phyloP scores from a whole-genome alignment of 495 filamentous ascomycete genomes.

The Penicillium crystallinum region DNA sequence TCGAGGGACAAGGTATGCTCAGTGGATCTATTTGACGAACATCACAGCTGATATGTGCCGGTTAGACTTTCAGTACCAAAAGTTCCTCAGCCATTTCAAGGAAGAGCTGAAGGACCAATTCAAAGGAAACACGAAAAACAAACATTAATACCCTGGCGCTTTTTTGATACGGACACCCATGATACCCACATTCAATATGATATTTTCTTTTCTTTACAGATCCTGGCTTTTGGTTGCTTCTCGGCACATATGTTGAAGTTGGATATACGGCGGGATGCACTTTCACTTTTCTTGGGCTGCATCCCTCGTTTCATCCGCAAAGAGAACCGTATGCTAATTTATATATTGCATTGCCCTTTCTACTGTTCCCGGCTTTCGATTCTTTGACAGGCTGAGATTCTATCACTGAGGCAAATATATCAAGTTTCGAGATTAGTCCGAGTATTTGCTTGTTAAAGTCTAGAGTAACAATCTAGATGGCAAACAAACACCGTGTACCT shows the following conservation, averaged over 20 bases:
- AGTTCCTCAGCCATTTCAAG: slow-evolving; percentile 51
- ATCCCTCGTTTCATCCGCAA: slow-evolving; percentile 51
- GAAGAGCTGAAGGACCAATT: slow-evolving; percentile 58
- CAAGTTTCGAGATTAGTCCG: not conserved
- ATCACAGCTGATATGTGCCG: slow-evolving; percentile 11
- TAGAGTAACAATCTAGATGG: not conserved
- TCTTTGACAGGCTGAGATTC: slow-evolving; percentile 18
- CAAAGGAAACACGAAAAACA: slow-evolving; percentile 40
- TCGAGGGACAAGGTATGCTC: slow-evolving; percentile 44
- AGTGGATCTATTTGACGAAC: not conserved
- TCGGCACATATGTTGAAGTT: slow-evolving; percentile 10
- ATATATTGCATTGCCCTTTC: slow-evolving; percentile 13
- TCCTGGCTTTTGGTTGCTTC: not conserved
- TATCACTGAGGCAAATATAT: slow-evolving; percentile 28
- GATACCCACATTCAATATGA: slow-evolving; percentile 17
- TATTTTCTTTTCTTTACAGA: not conserved
- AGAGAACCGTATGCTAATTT: slow-evolving; percentile 16
- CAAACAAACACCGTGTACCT: not conserved
- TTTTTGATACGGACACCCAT: slow-evolving; percentile 9
- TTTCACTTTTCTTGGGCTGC: slow-evolving; percentile 32
- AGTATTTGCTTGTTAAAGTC: not conserved
- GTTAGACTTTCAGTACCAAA: slow-evolving; percentile 25
- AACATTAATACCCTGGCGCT: slow-evolving; percentile 20
- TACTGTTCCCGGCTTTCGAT: slow-evolving; percentile 23
- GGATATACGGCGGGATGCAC: slow-evolving; percentile 49